Base-by-base conservation (phyloP, 345 rosid species). In the Eucalyptus pumila region DNA sequence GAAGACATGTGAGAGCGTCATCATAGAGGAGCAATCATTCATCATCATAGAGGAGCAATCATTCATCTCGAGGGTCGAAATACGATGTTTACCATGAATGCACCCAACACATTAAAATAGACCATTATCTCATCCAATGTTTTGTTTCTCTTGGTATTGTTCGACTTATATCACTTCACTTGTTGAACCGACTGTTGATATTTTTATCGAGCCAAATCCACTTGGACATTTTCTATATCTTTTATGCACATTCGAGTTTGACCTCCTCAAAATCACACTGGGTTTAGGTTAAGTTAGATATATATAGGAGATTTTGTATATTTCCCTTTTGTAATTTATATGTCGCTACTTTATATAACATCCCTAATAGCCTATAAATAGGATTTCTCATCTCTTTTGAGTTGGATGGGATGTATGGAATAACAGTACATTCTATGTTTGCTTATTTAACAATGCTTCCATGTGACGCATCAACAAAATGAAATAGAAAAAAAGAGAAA, bases 141-240 rank as follows among this genome's bases (percentile, higher is more conserved):
- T 0, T 0, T 52, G 58, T 19, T 52, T 52, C 0, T 52, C 24
- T 19, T 52, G 58, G 24, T 0, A 19, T 52, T 19, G 24, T 52
- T 56, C 3, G 0, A 56, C 30, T 24, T 4, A 0, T 24, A 56
- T 56, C 30, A 24, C 62, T 56, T 56, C 0, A 56, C 62, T 23
- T 10, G 62, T 0, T 24, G 0, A 56, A 9, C 3, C 1, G 3
- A 10, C 13, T 23, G 0, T 24, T 9, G 13, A 56, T 56, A 24
- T 56, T 24, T 56, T 56, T 56, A 24, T 24, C 0, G 0, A 56
- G 62, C 27, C 62, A 56, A 9, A 23, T 10, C 62, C 30, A 56
- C 42, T 56, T 0, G 6, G 9, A 23, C 13, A 56, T 56, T 56
- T 56, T 56, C 30, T 24, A 56, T 23, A 56, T 56, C 62, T 56